These are phyloP conservation scores for Alternaria metachromatica DNA, from an alignment of 2,329 filamentous ascomycete genomes.

Conservation along the genomic window DNA sequence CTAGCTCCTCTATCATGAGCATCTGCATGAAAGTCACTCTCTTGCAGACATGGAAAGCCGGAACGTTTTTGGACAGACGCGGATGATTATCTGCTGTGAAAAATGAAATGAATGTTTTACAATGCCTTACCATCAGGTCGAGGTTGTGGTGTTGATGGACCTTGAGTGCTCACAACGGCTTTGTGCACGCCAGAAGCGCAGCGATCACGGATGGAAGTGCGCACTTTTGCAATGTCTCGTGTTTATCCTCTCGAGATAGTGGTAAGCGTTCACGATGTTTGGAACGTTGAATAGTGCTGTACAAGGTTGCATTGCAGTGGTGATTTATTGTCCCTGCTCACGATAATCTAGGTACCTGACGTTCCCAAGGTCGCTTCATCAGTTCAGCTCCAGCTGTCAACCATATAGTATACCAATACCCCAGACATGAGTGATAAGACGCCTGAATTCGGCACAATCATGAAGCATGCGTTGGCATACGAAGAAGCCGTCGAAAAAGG, in stretches of 20 bases:
- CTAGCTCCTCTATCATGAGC: background rate
- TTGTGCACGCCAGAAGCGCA: background rate
- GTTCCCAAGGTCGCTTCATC: background rate
- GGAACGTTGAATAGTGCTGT: background rate
- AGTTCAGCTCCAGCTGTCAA: background rate
- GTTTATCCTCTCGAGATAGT: background rate
- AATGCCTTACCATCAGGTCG: background rate
- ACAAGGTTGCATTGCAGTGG: background rate
- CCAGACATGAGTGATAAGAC: background rate
- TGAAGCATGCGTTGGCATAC: background rate
- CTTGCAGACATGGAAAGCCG: background rate
- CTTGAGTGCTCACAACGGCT: background rate
- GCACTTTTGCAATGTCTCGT: background rate
- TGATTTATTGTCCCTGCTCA: background rate
- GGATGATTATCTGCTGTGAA: background rate
- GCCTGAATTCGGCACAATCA: background rate
- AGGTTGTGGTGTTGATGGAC: background rate
- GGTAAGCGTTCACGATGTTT: background rate
- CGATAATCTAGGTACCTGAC: background rate
- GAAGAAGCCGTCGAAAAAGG: background rate
- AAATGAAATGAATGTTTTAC: background rate
- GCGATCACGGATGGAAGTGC: background rate
- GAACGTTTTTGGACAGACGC: background rate
- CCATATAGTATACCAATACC: background rate
- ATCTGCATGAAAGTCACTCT: background rate